Evolutionary conservation across 2,329 filamentous ascomycete genomes (phyloP).

Genomic region (Metarhizium robertsii): DNA sequence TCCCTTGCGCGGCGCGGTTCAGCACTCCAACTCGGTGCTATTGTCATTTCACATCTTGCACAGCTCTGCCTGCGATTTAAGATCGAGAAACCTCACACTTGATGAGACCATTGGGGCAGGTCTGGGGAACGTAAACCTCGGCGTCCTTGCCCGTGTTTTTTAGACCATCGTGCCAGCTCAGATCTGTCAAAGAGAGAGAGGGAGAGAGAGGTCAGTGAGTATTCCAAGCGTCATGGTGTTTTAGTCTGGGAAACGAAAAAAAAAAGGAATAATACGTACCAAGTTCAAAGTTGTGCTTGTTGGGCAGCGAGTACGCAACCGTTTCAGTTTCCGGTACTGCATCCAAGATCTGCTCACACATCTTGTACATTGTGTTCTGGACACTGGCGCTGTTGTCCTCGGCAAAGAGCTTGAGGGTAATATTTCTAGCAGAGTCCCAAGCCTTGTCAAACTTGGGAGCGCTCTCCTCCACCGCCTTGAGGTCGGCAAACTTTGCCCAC

Average conservation of each 20-base stretch:
- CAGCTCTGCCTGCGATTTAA: conserved; percentile 9
- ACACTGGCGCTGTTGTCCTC: conserved; percentile 86
- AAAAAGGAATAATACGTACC: conserved; percentile 25
- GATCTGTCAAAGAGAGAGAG: conserved; percentile 41
- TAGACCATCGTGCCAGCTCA: conserved; percentile 92
- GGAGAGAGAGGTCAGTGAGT: background rate
- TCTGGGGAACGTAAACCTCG: conserved; percentile 90
- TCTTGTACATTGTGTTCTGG: conserved; percentile 98
- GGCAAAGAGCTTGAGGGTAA: conserved; percentile 88
- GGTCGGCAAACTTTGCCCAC: conserved; percentile 62
- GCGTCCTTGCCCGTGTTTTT: conserved; percentile 95
- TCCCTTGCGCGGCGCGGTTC: background rate
- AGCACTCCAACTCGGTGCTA: background rate
- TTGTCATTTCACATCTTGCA: background rate
- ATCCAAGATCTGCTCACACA: conserved; percentile 79
- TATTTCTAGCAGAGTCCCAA: conserved; percentile 66
- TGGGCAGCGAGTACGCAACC: conserved; percentile 79
- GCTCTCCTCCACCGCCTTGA: conserved; percentile 58
- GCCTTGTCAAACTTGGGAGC: conserved; percentile 66
- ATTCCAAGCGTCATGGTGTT: background rate
- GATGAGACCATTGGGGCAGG: conserved; percentile 89
- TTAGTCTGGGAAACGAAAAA: background rate
- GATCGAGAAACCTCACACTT: conserved; percentile 74
- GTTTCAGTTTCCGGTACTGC: conserved; percentile 60
- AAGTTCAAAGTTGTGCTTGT: conserved; percentile 99